Evolutionary conservation across 164 flowering plant genomes (phyloP).

Genomic region (Dillenia suffruticosa): DNA sequence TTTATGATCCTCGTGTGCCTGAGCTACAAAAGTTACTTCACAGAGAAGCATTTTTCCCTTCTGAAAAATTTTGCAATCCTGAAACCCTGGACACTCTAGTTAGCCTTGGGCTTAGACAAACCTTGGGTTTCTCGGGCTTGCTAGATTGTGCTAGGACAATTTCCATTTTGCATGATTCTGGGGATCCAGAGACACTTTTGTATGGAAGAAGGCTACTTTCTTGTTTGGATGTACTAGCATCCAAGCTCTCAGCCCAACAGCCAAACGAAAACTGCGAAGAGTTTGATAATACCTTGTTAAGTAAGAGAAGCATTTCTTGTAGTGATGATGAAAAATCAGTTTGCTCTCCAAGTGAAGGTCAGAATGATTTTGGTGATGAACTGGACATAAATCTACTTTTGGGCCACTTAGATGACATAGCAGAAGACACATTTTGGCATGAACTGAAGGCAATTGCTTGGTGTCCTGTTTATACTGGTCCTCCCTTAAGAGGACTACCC

Average conservation of each 20-base stretch:
- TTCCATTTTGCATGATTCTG: conserved; percentile 57
- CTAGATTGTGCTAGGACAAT: conserved; percentile 88
- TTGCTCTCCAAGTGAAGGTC: conserved; percentile 7
- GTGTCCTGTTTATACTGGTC: conserved; percentile 74
- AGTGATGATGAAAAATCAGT: conserved; percentile 10
- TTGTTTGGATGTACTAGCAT: conserved; percentile 52
- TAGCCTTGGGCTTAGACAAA: conserved; percentile 60
- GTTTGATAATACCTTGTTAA: conserved; percentile 3
- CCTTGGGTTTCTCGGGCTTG: conserved; percentile 60
- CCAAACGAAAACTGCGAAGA: conserved; percentile 13
- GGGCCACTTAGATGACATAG: conserved; percentile 33
- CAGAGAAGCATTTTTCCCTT: conserved; percentile 71
- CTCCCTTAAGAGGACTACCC: conserved; percentile 77
- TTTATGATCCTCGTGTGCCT: conserved; percentile 90
- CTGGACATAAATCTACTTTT: conserved; percentile 30
- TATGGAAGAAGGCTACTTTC: conserved; percentile 54
- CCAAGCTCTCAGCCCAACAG: conserved; percentile 33
- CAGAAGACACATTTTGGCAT: conserved; percentile 73
- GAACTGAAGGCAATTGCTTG: conserved; percentile 65
- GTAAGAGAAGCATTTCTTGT: conserved; percentile 7
- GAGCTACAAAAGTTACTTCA: conserved; percentile 60
- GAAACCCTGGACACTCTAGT: conserved; percentile 60
- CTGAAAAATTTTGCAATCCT: conserved; percentile 53
- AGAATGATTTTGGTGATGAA: conserved; percentile 14
- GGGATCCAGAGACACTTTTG: conserved; percentile 36